These are phyloP conservation scores for Cucumis sativus DNA, from an alignment of 306 rosid species.

Conservation along the genomic window DNA sequence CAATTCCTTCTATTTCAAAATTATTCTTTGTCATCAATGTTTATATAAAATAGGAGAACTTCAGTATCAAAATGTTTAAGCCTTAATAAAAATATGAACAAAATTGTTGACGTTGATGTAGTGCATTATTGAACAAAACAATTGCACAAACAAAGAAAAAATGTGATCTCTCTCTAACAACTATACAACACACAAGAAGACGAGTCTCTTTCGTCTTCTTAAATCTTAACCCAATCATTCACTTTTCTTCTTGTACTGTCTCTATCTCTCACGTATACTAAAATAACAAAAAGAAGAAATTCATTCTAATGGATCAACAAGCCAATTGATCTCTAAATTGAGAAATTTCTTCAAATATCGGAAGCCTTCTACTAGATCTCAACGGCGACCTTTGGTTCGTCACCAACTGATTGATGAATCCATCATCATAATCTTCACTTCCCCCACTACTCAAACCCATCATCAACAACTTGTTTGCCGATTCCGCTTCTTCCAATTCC, in stretches of 20 bases:
- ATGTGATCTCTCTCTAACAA: background rate
- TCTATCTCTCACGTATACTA: background rate
- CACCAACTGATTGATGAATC: conserved; percentile 33
- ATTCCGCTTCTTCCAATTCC: conserved; percentile 26
- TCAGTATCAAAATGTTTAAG: too few species aligned
- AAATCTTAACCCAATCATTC: background rate
- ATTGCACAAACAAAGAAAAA: background rate
- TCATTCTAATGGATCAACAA: conserved; percentile 19
- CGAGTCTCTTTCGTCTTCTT: background rate
- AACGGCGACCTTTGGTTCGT: conserved; percentile 37
- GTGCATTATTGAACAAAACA: background rate
- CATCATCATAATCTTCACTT: conserved; percentile 18
- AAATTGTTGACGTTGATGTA: too few species aligned
- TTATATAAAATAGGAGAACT: too few species aligned
- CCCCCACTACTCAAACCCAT: too few species aligned
- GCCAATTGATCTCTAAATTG: conserved; percentile 70
- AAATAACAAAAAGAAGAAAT: background rate
- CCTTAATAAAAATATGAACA: too few species aligned
- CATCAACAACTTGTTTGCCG: background rate
- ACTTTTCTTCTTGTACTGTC: background rate
- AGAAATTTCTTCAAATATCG: conserved; percentile 83
- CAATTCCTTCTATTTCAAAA: too few species aligned
- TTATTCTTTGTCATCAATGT: too few species aligned
- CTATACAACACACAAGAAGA: background rate
- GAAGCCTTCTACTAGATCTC: conserved; percentile 65